These are phyloP conservation scores for Aegilops bicornis DNA, from an alignment of 176 grass and related monocot species.

Conservation along the genomic window DNA sequence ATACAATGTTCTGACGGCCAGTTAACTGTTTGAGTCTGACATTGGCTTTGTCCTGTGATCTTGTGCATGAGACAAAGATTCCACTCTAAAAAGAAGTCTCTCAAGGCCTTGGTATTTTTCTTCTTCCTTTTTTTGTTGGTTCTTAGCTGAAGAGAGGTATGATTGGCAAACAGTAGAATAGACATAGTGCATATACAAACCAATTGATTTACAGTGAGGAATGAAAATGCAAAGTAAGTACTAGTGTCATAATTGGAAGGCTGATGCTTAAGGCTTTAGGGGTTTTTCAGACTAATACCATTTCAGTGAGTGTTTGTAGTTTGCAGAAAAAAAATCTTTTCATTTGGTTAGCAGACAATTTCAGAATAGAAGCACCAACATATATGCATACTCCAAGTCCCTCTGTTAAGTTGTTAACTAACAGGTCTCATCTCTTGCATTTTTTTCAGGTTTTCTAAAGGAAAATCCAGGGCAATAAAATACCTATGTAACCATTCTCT, in stretches of 20 bases:
- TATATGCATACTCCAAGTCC: neutral
- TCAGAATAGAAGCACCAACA: too few relatives aligned
- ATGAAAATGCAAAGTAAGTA: neutral
- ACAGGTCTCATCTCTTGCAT: neutral
- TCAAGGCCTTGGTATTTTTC: neutral
- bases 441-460: constrained; percentile 30
- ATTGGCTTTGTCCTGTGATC: constrained; percentile 8
- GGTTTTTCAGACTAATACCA: neutral
- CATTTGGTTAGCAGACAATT: neutral
- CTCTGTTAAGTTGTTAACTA: constrained; percentile 9
- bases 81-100: neutral
- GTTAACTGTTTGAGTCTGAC: constrained; percentile 27
- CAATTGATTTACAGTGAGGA: neutral
- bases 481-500: constrained; percentile 24
- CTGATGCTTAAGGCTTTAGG: neutral
- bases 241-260: neutral
- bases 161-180: neutral
- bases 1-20: neutral
- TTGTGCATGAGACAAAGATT: neutral
- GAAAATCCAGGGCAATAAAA: neutral
- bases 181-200: neutral
- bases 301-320: neutral
- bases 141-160: neutral
- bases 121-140: neutral
- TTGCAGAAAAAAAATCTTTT: neutral